Base-by-base conservation (phyloP, 257 asterid species). In the Echium plantagineum region DNA sequence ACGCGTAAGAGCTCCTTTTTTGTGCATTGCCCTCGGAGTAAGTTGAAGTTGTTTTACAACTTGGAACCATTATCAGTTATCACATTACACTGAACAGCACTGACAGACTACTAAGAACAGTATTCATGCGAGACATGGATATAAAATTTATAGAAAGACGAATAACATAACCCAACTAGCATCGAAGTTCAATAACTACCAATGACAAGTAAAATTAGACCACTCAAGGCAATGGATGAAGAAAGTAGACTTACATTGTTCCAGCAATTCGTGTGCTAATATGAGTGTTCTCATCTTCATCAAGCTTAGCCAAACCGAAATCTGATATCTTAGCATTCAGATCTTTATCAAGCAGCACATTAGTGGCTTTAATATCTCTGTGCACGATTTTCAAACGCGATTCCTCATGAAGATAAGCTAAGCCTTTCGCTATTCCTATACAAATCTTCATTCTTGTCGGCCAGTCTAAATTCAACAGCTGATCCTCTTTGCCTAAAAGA, bases 181-280 rank as follows among this genome's bases (percentile, higher is more conserved):
- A 35, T 35, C 46, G 6, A 35, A 35, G 10, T 35, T 35, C 46
- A 15, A 46, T 47, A 15, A 65, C 30, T 21, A 26, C 19, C 20
- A 5, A 53, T 15, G 7, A 19, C 24, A 38, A 30, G 48, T 24
- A 53, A 52, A 15, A 10, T 0, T 15, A 32, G 52, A 57, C 26
- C 8, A 52, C 1, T 9, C 13, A 51, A 32, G 30, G 22, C 21
- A 54, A 55, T 42, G 32, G 28, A 35, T 1, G 6, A 35, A 17
- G 20, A 13, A 21, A 21, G 60, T 15, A 61, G 66, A 55, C 74
- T 58, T 63, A 77, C 82, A 77, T 24, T 53, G 82, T 77, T 68
- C 82, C 82, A 21, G 82, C 82, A 24, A 77, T 71, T 67, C 82
- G 71, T 32, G 82, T 77, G 70, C 82, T 77, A 59, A 77, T 77